Base-by-base conservation (phyloP, 106 monocot species). In the Apostasia ramifera region DNA sequence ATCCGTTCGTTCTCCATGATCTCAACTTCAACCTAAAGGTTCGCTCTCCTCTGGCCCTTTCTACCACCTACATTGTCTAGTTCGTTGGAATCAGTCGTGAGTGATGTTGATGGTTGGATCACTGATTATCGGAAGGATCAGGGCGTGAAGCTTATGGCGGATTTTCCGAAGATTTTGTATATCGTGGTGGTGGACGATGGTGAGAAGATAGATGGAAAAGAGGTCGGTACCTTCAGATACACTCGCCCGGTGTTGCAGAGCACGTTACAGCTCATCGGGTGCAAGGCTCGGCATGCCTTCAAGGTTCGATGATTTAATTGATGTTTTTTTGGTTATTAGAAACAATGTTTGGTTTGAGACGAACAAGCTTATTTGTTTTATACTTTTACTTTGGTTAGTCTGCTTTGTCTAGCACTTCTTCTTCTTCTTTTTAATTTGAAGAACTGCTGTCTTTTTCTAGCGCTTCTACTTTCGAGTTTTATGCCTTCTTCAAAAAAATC, bases 211-310 rank as follows among this genome's bases (percentile, higher is more conserved):
- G 52, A 68, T 43, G 65, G 48, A 7, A 37, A 37, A 14, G 65
- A 65, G 14, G 65, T 3, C n/a, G 47, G 65, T 37, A 57, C 81
- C 60, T 85, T 81, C 42, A 56, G 81, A 48, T 85, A 85, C 68
- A 81, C 86, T 64, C 76, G 80, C 37, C 64, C 83, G 12, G 71
- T 74, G 57, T 74, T 87, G 37, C 83, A 87, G 70, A 87, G 80
- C 73, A 77, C 80, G 11, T 67, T 80, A 49, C 86, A 80, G 74
- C 80, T 87, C 59, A 83, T 87, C 71, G 83, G 83, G 37, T 81
- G 83, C 71, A 83, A 78, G 76, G 75, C 85, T 43, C 78, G 85
- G 52, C 85, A 85, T 43, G 85, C 85, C 53, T 81, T 81, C 78
- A 84, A 78, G 85, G 81, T 79, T 50, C 66, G 54, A 5, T 44